Conservation (phyloP, 176 grass and related monocot genomes). For the Carex myosuroides region DNA sequence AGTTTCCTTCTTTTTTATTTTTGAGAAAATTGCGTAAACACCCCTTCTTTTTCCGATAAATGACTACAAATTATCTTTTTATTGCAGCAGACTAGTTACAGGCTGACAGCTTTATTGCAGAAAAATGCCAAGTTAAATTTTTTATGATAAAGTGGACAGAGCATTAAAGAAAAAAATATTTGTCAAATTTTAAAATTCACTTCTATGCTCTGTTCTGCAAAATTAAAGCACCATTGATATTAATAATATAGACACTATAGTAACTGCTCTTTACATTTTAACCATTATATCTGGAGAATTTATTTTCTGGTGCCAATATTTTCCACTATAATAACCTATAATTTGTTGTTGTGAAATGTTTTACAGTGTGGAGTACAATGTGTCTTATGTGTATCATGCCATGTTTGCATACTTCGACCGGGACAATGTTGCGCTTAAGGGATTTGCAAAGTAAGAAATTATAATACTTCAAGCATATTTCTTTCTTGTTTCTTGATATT, state of each 20-base stretch:
- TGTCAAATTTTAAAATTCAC: not conserved
- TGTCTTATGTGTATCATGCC: constrained; percentile 84
- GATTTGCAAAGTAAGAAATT: constrained; percentile 61
- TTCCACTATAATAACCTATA: not conserved
- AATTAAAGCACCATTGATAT: not conserved
- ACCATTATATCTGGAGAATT: not conserved
- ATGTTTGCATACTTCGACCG: constrained; percentile 92
- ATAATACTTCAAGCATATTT: not conserved
- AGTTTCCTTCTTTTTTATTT: not conserved
- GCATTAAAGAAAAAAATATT: not conserved
- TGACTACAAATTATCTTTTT: not conserved
- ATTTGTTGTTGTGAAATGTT: not conserved
- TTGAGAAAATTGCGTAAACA: not conserved
- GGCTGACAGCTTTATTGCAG: not conserved
- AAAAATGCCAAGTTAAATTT: not conserved
- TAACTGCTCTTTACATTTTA: not conserved
- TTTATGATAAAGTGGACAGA: not conserved
- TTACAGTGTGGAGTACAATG: constrained; percentile 87
- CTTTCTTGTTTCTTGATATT: not conserved
- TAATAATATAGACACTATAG: not conserved
- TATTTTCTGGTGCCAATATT: not conserved
- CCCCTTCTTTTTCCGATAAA: not conserved
- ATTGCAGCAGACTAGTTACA: not conserved
- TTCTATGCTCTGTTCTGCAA: not conserved
- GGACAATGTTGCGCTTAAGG: constrained; percentile 79